phyloP scores from a whole-genome alignment of 2,329 filamentous ascomycete genomes.

The Metarhizium rileyi region DNA sequence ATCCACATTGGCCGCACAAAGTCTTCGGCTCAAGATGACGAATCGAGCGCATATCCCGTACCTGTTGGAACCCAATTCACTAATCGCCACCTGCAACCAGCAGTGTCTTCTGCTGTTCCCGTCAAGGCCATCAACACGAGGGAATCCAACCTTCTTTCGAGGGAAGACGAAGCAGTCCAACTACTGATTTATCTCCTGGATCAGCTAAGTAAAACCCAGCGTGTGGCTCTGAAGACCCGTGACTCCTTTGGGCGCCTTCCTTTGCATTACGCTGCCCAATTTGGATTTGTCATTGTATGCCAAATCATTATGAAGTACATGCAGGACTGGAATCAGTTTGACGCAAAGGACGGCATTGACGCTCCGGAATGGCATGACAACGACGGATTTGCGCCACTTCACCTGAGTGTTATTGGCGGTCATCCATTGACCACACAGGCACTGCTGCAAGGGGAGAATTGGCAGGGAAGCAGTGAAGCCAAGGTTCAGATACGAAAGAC shows the following conservation, averaged over 20 bases:
- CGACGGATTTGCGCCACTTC: conserved; percentile 83
- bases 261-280: conserved; percentile 89
- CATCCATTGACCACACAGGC: conserved; percentile 78
- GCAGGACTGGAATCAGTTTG: conserved; percentile 80
- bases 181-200: conserved; percentile 57
- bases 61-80: conserved; percentile 44
- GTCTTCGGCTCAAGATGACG: conserved; percentile 38
- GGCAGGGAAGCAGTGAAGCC: conserved; percentile 53
- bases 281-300: conserved; percentile 86
- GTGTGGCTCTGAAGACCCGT: conserved; percentile 52
- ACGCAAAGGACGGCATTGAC: conserved; percentile 78
- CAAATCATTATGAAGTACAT: conserved; percentile 80
- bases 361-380: conserved; percentile 82
- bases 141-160: conserved; percentile 55
- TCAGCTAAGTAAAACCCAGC: conserved; percentile 57
- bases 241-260: conserved; percentile 79
- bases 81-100: conserved; percentile 70
- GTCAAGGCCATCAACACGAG: conserved; percentile 53
- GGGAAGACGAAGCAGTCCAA: conserved; percentile 67
- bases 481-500: conserved; percentile 57
- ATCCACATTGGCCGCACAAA: conserved; percentile 82
- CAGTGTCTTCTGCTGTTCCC: conserved; percentile 53
- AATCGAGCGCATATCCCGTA: conserved; percentile 41
- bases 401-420: conserved; percentile 85
- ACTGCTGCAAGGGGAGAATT: conserved; percentile 71